Evolutionary conservation across 768 basidiomycete species (phyloP).

Genomic region (Aureoboletus auriporus): DNA sequence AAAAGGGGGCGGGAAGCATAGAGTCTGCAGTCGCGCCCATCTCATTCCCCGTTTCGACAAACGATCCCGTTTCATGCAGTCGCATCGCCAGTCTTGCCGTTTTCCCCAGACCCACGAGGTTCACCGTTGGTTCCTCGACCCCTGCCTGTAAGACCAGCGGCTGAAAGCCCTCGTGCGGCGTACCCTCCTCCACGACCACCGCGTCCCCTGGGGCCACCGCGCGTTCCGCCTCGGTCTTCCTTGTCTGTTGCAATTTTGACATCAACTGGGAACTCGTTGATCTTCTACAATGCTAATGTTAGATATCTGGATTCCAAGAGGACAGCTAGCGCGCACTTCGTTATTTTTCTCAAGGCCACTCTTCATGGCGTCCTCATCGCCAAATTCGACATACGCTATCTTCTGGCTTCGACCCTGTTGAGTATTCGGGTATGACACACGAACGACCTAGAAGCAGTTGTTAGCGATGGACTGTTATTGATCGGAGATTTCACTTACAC

Average conservation of each 20-base stretch:
- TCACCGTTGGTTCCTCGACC: conserved; percentile 30
- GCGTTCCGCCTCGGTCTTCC: conserved; percentile 36
- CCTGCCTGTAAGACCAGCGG: conserved; percentile 56
- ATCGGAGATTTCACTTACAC: conserved; percentile 42
- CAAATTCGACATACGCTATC: conserved; percentile 87
- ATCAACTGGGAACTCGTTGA: conserved; percentile 62
- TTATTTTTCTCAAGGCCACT: conserved; percentile 70
- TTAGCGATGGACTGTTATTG: not conserved
- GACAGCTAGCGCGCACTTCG: conserved; percentile 44
- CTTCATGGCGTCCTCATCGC: conserved; percentile 82
- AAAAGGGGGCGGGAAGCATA: conserved; percentile 16
- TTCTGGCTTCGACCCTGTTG: conserved; percentile 48
- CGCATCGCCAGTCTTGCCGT: conserved; percentile 22
- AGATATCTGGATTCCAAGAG: conserved; percentile 1
- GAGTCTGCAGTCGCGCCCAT: conserved; percentile 13
- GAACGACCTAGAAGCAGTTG: conserved; percentile 50
- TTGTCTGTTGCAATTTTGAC: conserved; percentile 70
- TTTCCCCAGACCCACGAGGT: conserved; percentile 26
- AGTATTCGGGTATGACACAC: conserved; percentile 54
- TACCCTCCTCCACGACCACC: conserved; percentile 45
- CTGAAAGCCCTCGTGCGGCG: conserved; percentile 62
- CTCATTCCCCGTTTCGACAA: conserved; percentile 14
- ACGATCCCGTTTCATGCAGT: conserved; percentile 19
- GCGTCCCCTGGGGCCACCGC: conserved; percentile 54
- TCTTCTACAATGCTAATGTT: conserved; percentile 44